phyloP scores from a whole-genome alignment of 2,329 filamentous ascomycete species.

The Cladosporium halotolerans region DNA sequence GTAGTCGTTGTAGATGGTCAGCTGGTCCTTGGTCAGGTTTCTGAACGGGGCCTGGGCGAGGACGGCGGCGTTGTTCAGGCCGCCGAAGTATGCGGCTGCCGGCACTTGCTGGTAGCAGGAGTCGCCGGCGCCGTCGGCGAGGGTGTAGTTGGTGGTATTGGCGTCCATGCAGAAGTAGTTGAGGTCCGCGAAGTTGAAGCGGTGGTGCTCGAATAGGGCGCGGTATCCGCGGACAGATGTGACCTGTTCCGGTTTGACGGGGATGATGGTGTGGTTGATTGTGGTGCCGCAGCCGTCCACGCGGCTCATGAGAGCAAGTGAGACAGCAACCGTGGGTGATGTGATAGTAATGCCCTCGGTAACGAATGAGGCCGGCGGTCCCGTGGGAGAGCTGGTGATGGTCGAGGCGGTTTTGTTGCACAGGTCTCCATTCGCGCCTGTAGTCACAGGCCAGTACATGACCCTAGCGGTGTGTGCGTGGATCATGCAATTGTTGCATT shows the following conservation, averaged over 20 bases:
- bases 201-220: conserved; percentile 12
- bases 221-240: conserved; percentile 17
- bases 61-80: conserved; percentile 8
- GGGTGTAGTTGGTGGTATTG: conserved; percentile 14
- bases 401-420: conserved; percentile 13
- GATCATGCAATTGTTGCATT: conserved; percentile 14
- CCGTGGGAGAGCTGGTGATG: conserved; percentile 14
- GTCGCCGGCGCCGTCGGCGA: conserved; percentile 13
- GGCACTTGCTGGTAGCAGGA: conserved; percentile 24
- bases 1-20: conserved; percentile 21
- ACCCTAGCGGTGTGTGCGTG: conserved; percentile 13
- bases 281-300: conserved; percentile 20
- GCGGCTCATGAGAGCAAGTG: conserved; percentile 14
- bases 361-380: conserved; percentile 19
- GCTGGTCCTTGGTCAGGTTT: conserved; percentile 4
- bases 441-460: conserved; percentile 21
- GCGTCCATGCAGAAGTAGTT: conserved; percentile 20
- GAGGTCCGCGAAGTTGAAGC: conserved; percentile 21
- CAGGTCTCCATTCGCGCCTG: conserved; percentile 7
- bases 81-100: conserved; percentile 20
- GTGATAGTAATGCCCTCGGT: conserved; percentile 22
- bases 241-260: conserved; percentile 17
- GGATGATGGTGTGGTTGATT: conserved; percentile 18
- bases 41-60: conserved; percentile 1
- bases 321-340: conserved; percentile 18